These are phyloP conservation scores for Aurifilum marmelostoma DNA, from an alignment of 2,329 filamentous ascomycete species.

Conservation along the genomic window DNA sequence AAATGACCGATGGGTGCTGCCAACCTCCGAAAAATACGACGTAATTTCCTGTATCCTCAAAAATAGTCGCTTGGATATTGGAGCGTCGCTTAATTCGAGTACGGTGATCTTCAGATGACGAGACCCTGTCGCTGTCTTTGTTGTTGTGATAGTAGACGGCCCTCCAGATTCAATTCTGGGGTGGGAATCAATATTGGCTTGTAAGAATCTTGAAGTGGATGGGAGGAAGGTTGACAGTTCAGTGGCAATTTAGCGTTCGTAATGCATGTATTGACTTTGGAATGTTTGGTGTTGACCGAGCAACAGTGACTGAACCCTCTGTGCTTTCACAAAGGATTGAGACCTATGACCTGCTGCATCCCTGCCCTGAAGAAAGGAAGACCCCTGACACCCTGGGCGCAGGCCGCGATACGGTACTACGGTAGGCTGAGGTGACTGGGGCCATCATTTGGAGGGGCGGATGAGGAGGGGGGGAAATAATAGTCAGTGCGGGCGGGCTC, in stretches of 20 bases:
- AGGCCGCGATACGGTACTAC: neutral
- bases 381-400: neutral
- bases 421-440: neutral
- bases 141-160: neutral
- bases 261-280: constrained; percentile 21
- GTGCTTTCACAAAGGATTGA: constrained; percentile 1
- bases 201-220: constrained; percentile 1
- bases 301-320: constrained; percentile 15
- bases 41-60: constrained; percentile 27
- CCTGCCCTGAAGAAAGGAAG: constrained; percentile 5
- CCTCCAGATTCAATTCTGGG: neutral
- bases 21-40: constrained; percentile 17
- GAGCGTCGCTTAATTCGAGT: constrained; percentile 13
- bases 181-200: neutral
- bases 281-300: constrained; percentile 25
- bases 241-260: constrained; percentile 1
- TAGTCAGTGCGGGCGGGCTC: constrained; percentile 1
- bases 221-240: neutral
- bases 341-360: constrained; percentile 6
- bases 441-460: constrained; percentile 2
- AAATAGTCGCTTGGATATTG: constrained; percentile 26
- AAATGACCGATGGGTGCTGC: constrained; percentile 10
- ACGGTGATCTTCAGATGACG: constrained; percentile 13
- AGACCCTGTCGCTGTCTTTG: constrained; percentile 12
- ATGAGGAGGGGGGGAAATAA: neutral